Evolutionary conservation across 1,284 basidiomycete genomes (phyloP).

Genomic region (Inonotus obliquus): DNA sequence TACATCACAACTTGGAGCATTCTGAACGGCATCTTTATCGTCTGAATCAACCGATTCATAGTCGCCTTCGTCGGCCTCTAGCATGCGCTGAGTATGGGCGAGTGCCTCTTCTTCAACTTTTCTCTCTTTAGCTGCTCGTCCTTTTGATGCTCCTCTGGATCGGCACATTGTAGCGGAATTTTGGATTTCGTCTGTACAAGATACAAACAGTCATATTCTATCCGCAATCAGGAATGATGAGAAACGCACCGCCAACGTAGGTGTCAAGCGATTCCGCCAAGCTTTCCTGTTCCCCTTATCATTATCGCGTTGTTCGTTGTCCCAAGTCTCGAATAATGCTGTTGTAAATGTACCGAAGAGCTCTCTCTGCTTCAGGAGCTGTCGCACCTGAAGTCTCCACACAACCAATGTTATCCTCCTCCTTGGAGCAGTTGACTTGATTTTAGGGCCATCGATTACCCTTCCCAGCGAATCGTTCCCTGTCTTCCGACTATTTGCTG

Average conservation of each 20-base stretch:
- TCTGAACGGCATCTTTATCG: slow-evolving; percentile 65
- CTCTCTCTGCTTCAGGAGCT: not conserved
- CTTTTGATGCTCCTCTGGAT: slow-evolving; percentile 79
- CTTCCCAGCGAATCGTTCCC: not conserved
- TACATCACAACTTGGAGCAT: slow-evolving; percentile 51
- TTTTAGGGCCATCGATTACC: not conserved
- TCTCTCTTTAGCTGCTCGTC: slow-evolving; percentile 79
- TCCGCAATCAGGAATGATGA: not conserved
- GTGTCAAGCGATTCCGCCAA: slow-evolving; percentile 68
- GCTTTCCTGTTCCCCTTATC: slow-evolving; percentile 86
- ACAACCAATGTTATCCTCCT: not conserved
- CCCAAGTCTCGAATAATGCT: slow-evolving; percentile 84
- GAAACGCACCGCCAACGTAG: slow-evolving; percentile 67
- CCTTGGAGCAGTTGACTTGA: not conserved
- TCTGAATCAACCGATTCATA: slow-evolving; percentile 45
- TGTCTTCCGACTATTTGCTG: not conserved
- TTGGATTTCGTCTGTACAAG: slow-evolving; percentile 73
- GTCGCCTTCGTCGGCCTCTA: slow-evolving; percentile 84
- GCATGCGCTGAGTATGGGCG: slow-evolving; percentile 79
- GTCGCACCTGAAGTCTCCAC: not conserved
- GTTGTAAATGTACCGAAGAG: slow-evolving; percentile 66
- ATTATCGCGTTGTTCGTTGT: slow-evolving; percentile 67
- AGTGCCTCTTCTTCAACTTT: slow-evolving; percentile 83
- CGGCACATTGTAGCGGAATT: slow-evolving; percentile 80
- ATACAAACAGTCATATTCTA: slow-evolving; percentile 5